Conservation (phyloP, 176 grass and related monocot genomes). For the Oropetium thomaeum region DNA sequence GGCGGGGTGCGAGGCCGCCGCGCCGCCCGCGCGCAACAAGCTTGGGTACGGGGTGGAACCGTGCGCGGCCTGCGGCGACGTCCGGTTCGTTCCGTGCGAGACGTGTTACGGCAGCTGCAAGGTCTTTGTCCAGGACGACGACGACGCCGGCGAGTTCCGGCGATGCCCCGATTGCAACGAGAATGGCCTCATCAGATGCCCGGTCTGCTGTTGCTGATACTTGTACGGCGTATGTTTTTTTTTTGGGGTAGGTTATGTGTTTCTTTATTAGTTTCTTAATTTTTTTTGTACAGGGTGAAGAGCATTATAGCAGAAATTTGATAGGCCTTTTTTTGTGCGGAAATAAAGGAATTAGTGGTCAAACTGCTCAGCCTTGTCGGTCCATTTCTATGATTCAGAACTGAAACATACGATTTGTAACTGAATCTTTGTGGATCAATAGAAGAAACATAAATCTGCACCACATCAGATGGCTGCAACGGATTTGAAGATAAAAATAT, state of each 20-base stretch:
- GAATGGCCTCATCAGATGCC: conserved; percentile 69
- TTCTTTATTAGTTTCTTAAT: neutral
- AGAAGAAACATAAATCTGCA: neutral
- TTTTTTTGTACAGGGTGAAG: conserved; percentile 35
- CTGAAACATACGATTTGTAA: neutral
- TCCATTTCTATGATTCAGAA: neutral
- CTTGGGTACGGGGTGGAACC: conserved; percentile 46
- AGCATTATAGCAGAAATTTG: conserved; percentile 18
- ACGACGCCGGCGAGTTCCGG: conserved; percentile 42
- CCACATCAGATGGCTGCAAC: neutral
- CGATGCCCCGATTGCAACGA: conserved; percentile 82
- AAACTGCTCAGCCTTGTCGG: neutral
- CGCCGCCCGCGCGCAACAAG: conserved; percentile 42
- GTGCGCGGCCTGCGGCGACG: conserved; percentile 62
- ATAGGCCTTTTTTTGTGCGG: conserved; percentile 1
- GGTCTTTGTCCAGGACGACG: conserved; percentile 50
- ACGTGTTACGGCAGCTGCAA: conserved; percentile 79
- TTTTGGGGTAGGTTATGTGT: conserved; percentile 12
- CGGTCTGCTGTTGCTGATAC: conserved; percentile 55
- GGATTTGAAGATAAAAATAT: neutral
- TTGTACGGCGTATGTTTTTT: neutral
- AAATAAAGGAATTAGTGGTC: conserved; percentile 7
- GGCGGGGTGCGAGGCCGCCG: conserved; percentile 54
- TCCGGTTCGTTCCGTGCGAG: conserved; percentile 74
- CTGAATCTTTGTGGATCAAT: too few species aligned